Base-by-base conservation (phyloP, 257 asterid genomes). In the Henckelia pumila region DNA sequence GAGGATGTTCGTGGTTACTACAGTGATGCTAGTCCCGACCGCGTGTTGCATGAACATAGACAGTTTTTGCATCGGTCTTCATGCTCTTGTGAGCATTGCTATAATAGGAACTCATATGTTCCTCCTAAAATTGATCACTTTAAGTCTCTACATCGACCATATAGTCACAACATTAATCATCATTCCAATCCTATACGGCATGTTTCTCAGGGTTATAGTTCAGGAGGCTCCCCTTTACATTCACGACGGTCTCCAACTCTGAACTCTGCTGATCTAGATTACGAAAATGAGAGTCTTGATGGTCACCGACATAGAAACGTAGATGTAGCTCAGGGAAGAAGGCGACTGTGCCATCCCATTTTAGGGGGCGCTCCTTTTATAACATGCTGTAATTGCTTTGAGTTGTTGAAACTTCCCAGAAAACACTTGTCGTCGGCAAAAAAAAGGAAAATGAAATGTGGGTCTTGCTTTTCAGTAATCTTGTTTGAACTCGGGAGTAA, bases 311-410 rank as follows among this genome's bases (percentile, higher is more conserved):
- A 89, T 5, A 85, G 86, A 64, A 82, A 80, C 74, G 64, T 79
- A 67, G 80, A 71, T 37, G 81, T 77, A 7, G 58, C 82, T 64
- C 83, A 67, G 33, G 79, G 81, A 63, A 70, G 76, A 37, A 84
- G 76, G 47, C 79, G 67, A n/a, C 66, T 75, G 61, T 68, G 73
- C 73, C 71, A 71, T 75, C 88, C 98, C 47, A 62, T 93, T 53
- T 86, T 89, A 29, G 97, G 99, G 47, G 99, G 96, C 40, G 94
- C 99, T 62, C 99, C 99, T 17, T 84, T 89, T 25, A 65, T 90
- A 73, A 76, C 92, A 21, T 93, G 99, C 81, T 79, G 81, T 68
- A 84, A 79, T 70, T 93, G 99, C 89, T 90, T 80, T 59, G 96
- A 86, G 88, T 35, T 88, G 61, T 82, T 93, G 79, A 88, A 75